Evolutionary conservation across 1,284 basidiomycete genomes (phyloP).

Genomic region (Naganishia cerealis): DNA sequence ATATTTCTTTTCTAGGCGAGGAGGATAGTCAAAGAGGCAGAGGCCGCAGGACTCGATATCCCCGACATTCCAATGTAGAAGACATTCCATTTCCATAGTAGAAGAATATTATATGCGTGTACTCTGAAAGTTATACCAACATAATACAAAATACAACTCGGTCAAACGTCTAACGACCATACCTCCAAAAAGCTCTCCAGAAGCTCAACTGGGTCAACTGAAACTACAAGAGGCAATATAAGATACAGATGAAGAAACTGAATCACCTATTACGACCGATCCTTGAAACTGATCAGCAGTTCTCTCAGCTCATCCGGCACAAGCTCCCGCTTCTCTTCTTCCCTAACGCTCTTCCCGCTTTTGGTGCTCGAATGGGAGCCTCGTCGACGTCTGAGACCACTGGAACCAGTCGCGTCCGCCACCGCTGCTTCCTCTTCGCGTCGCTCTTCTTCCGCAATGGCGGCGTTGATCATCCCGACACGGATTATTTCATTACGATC

Average conservation of each 20-base stretch:
- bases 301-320: slow-evolving; percentile 30
- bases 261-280: slow-evolving; percentile 11
- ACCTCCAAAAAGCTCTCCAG: neutral
- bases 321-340: slow-evolving; percentile 29
- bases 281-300: slow-evolving; percentile 29
- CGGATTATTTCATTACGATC: slow-evolving; percentile 54
- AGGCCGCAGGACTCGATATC: slow-evolving; percentile 54
- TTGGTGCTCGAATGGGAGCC: slow-evolving; percentile 15
- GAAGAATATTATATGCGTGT: neutral
- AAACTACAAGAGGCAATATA: neutral
- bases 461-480: slow-evolving; percentile 19
- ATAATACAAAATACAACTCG: neutral
- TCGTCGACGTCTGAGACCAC: slow-evolving; percentile 19
- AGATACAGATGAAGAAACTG: neutral
- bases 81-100: neutral
- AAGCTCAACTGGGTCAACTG: neutral
- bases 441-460: slow-evolving; percentile 24
- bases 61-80: slow-evolving; percentile 39
- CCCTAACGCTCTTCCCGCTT: slow-evolving; percentile 27
- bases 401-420: slow-evolving; percentile 2
- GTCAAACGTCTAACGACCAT: neutral
- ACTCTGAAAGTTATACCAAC: neutral
- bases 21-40: slow-evolving; percentile 33
- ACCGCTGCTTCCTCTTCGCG: slow-evolving; percentile 10
- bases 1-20: slow-evolving; percentile 23